Conservation (phyloP, 2,329 filamentous ascomycete genomes). For the Neopestalotiopsis sp. region DNA sequence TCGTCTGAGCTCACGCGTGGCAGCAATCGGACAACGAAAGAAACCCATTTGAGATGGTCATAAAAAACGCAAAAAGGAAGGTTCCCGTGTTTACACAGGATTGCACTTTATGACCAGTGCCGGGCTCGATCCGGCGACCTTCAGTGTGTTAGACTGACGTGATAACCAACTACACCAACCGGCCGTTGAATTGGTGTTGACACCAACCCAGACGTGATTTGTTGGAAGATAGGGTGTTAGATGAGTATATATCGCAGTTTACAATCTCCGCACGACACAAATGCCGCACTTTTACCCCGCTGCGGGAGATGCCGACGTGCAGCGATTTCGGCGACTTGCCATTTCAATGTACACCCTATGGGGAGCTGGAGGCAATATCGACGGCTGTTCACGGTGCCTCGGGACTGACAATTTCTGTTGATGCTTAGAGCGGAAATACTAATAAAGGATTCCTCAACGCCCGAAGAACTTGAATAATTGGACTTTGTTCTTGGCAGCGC, state of each 20-base stretch:
- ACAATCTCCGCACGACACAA: background rate
- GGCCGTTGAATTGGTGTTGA: conserved; percentile 16
- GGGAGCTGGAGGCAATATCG: too few relatives aligned
- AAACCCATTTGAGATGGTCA: too few relatives aligned
- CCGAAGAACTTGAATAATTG: too few relatives aligned
- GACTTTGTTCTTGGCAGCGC: background rate
- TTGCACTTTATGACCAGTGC: conserved; percentile 30
- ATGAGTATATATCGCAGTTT: background rate
- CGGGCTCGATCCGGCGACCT: conserved; percentile 42
- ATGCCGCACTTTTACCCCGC: conserved; percentile 8
- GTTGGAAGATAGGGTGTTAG: background rate
- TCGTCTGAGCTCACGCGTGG: too few relatives aligned
- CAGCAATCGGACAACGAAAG: too few relatives aligned
- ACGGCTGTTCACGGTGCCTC: too few relatives aligned
- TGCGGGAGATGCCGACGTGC: background rate
- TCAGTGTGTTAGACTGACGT: conserved; percentile 53
- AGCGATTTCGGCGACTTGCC: background rate
- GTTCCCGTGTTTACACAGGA: background rate
- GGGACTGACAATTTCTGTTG: too few relatives aligned
- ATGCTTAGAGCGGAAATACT: too few relatives aligned
- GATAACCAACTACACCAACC: conserved; percentile 50
- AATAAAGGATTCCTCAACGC: too few relatives aligned
- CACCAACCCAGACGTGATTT: conserved; percentile 13
- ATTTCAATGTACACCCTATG: background rate
- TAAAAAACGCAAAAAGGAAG: background rate